Base-by-base conservation (phyloP, 176 grass and related monocot species). In the Oryza officinalis region DNA sequence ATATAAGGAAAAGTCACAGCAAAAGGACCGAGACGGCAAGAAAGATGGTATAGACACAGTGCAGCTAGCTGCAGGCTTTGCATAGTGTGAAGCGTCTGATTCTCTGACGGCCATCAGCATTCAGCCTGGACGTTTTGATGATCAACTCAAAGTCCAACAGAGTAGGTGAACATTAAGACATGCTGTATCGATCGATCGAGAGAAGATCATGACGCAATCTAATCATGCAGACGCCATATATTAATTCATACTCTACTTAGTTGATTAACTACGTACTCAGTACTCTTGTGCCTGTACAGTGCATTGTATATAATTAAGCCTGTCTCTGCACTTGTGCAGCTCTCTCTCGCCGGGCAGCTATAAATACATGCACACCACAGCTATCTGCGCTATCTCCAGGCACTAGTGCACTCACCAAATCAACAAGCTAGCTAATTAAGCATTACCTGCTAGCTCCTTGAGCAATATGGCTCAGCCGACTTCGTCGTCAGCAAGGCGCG, bases 141-240 rank as follows among this genome's bases (percentile, higher is more conserved):
- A 59, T 79, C 41, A 76, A 70, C 85, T 70, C 65, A 47, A 82
- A 87, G 65, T 82, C 85, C 38, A 70, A 63, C 13, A 12, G 64
- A 87, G 63, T 81, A 63, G 85, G 79, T 82, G 45, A 47, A 20
- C 2, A 8, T 37, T 14, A 33, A 47, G 45, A 14, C 44, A 47
- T 14, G 4, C 32, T 32, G 3, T 32, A 12, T 45, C 43, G 43
- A 31, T 18, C 1, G 35, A 64, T 13, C 43, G 30, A 32, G 11
- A 0, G 37, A 65, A 66, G 76, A 52, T 74, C 45, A 47, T 47
- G 45, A 47, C 45, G 77, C 30, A 78, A 85, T 78, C 65, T 63
- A 71, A 22, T 37, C 23, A 25, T 20, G 17, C 17, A 5, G 3
- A 33, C 32, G 6, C 46, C 45, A 6, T 50, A 1, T 2, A 52